These are phyloP conservation scores for Aureobasidium sp. DNA, from an alignment of 2,329 filamentous ascomycete species.

Conservation along the genomic window DNA sequence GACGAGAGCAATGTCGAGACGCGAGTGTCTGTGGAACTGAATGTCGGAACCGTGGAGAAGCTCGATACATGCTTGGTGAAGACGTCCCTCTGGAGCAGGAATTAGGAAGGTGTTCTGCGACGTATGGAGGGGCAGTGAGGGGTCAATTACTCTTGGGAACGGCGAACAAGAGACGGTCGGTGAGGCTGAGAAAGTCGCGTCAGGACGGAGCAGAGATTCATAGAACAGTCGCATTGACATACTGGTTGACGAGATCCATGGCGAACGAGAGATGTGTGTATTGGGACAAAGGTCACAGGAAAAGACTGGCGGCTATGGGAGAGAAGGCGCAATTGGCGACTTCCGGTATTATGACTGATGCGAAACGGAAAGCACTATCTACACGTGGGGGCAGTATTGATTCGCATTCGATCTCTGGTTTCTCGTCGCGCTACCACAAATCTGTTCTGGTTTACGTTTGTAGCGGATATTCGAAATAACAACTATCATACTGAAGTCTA, in stretches of 20 bases:
- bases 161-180: constrained; percentile 88
- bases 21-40: constrained; percentile 89
- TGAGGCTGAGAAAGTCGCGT: constrained; percentile 51
- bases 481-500: background rate
- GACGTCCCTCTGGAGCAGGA: constrained; percentile 58
- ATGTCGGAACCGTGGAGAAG: constrained; percentile 91
- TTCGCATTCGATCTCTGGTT: background rate
- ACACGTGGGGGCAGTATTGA: constrained; percentile 5
- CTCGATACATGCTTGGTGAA: constrained; percentile 80
- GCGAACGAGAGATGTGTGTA: background rate
- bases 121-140: constrained; percentile 17
- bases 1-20: constrained; percentile 93
- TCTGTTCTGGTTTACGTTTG: background rate
- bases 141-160: constrained; percentile 85
- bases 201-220: background rate
- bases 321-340: background rate
- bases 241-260: constrained; percentile 30
- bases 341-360: constrained; percentile 7
- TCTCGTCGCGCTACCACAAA: background rate
- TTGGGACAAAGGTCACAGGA: background rate
- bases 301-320: background rate
- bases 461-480: background rate
- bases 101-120: background rate
- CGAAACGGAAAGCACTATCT: background rate
- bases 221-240: constrained; percentile 14